Base-by-base conservation (phyloP, 345 rosid genomes). In the Eucalyptus globulus region DNA sequence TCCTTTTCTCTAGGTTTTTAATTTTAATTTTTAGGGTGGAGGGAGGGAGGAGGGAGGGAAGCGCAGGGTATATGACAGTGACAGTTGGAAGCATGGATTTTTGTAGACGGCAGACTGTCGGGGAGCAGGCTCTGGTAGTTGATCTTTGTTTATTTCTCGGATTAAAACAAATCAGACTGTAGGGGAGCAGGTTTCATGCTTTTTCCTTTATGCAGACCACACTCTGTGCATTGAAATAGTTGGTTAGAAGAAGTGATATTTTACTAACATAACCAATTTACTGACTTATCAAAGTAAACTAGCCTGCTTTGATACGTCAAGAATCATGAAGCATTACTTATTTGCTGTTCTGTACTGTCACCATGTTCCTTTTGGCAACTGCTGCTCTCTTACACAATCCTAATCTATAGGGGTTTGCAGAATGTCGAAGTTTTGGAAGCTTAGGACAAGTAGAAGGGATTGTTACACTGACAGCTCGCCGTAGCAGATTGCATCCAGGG, bases 381-480 rank as follows among this genome's bases (percentile, higher is more conserved):
- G 87, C 89, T 92, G 88, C 90, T 92, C 94, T 91, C 93, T 93
- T 89, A 94, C 94, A 93, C 92, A 92, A 93, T 92, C 92, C 93
- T 95, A 92, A 92, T 94, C 89, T 95, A 91, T 95, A 98, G 99
- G 99, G 99, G 92, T 98, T 97, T 95, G 99, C 97, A 95, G 99
- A 98, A 91, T 93, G 90, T 94, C 95, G 98, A 92, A 92, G 88
- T 90, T 98, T 98, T 92, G 99, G 98, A 93, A 95, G 99, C 93
- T 93, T 93, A 88, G 98, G 98, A 92, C 99, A 96, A 93, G 58
- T 93, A 90, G 99, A 97, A 94, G 99, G 99, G 87, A 89, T 97
- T 89, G 98, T 97, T 93, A 97, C 98, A 90, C 93, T 96, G 87
- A 95, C 91, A 89, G 99, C 99, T 88, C 99, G 99, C 81, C 98